Evolutionary conservation across 2,329 filamentous ascomycete species (phyloP).

Genomic region (Pseudogymnoascus sp.): DNA sequence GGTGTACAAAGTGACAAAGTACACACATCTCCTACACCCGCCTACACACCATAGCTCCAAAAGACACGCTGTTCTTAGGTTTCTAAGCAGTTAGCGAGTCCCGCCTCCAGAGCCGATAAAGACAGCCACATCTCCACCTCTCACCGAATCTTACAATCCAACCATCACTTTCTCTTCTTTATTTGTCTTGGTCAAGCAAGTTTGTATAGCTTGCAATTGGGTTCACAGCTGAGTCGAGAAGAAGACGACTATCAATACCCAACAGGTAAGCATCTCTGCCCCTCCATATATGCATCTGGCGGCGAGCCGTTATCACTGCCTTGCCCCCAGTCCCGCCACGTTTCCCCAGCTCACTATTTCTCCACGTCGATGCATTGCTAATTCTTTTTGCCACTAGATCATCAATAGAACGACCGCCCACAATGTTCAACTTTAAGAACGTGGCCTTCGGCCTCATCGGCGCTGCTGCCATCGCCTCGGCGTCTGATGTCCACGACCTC

Average conservation of each 20-base stretch:
- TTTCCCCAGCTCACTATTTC: background rate
- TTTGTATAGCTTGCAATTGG: slow-evolving; percentile 7
- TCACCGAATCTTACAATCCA: background rate
- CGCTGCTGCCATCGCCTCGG: slow-evolving; percentile 47
- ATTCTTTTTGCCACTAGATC: background rate
- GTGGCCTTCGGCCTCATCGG: slow-evolving; percentile 24
- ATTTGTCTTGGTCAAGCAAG: slow-evolving; percentile 6
- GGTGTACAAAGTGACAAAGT: slow-evolving; percentile 6
- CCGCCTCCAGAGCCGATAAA: background rate
- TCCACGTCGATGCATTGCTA: background rate
- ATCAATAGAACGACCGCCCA: slow-evolving; percentile 7
- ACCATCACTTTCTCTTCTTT: slow-evolving; percentile 1
- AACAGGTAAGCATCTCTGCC: background rate
- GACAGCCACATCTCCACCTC: slow-evolving; percentile 1
- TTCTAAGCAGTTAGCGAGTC: slow-evolving; percentile 5
- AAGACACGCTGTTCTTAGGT: slow-evolving; percentile 10
- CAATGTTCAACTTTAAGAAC: slow-evolving; percentile 26
- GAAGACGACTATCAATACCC: background rate
- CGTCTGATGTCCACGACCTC: slow-evolving; percentile 77
- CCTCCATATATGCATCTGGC: background rate
- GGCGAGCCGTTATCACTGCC: background rate
- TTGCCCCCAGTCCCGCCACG: background rate
- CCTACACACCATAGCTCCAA: background rate
- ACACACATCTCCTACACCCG: background rate
- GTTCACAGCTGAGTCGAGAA: slow-evolving; percentile 2